A percentile compares a stretch with the other conserved stretches of the same genome.
Conservation (phyloP, 1,284 basidiomycete genomes). For the Cutaneotrichosporon spelunceum region DNA sequence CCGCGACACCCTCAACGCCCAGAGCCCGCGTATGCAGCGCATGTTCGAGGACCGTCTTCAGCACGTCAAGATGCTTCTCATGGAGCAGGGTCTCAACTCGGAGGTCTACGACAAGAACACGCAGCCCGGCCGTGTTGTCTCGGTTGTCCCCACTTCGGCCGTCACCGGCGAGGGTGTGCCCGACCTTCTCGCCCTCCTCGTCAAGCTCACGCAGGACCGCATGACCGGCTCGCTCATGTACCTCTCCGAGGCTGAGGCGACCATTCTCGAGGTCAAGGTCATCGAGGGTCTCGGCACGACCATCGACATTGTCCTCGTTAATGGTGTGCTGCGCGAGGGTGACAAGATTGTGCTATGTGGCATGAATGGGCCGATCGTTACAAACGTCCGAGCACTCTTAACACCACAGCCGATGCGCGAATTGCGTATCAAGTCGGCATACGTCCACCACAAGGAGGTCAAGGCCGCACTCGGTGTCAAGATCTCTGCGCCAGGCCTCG, state of each 20-base stretch:
- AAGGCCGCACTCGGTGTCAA: constrained; percentile 98
- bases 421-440: constrained; percentile 93
- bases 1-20: constrained; percentile 85
- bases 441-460: constrained; percentile 97
- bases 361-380: constrained; percentile 95
- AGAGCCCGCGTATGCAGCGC: constrained; percentile 73
- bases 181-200: constrained; percentile 98
- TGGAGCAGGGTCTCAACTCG: constrained; percentile 95
- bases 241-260: constrained; percentile 95
- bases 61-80: constrained; percentile 87
- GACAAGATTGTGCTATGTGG: constrained; percentile 97
- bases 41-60: constrained; percentile 89
- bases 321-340: constrained; percentile 87
- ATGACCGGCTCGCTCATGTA: constrained; percentile 99
- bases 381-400: constrained; percentile 86
- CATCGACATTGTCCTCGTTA: constrained; percentile 94
- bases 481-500: constrained; percentile 90
- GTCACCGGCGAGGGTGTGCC: constrained; percentile 98
- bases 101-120: constrained; percentile 98
- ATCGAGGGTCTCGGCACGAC: constrained; percentile 98
- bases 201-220: constrained; percentile 95
- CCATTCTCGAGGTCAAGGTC: constrained; percentile 99
- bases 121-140: constrained; percentile 89
- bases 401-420: constrained; percentile 97
- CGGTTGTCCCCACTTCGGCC: constrained; percentile 95